Conservation (phyloP, 163 green algal species). For the Prototheca cutis region DNA sequence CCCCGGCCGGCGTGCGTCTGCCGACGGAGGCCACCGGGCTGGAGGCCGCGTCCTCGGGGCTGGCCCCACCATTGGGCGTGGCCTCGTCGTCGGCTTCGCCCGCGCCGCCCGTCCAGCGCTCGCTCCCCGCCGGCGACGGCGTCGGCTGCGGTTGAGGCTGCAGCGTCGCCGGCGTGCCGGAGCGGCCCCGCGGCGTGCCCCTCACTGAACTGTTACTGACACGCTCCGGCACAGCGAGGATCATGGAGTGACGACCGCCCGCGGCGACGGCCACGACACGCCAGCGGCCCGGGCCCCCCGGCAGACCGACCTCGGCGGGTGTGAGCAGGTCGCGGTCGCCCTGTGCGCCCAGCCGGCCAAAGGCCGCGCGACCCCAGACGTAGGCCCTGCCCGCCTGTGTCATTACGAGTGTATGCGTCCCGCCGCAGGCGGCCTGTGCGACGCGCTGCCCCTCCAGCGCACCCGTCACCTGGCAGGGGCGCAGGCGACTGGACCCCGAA, state of each 20-base stretch:
- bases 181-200: no score
- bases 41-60: no score
- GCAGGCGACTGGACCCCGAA: conserved; percentile 56
- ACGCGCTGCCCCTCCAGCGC: conserved; percentile 25
- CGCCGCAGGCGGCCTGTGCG: conserved; percentile 56
- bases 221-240: conserved; percentile 57
- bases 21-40: background rate
- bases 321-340: conserved; percentile 37
- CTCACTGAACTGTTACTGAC: no score
- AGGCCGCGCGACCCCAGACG: conserved; percentile 65
- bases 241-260: conserved; percentile 65
- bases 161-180: no score
- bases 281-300: conserved; percentile 59
- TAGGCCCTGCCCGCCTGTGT: conserved; percentile 64
- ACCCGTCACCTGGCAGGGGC: conserved; percentile 49
- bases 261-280: conserved; percentile 49
- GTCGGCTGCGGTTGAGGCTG: background rate
- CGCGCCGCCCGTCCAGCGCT: conserved; percentile 1
- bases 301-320: conserved; percentile 54
- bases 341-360: conserved; percentile 55
- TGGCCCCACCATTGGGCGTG: conserved; percentile 6
- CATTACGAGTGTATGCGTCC: conserved; percentile 66
- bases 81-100: conserved; percentile 18
- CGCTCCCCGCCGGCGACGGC: conserved; percentile 3
- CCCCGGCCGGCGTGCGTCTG: background rate